A percentile compares a stretch with the other conserved stretches of the same genome.
Evolutionary conservation across 306 rosid species (phyloP).

Genomic region (Argentina anserina): DNA sequence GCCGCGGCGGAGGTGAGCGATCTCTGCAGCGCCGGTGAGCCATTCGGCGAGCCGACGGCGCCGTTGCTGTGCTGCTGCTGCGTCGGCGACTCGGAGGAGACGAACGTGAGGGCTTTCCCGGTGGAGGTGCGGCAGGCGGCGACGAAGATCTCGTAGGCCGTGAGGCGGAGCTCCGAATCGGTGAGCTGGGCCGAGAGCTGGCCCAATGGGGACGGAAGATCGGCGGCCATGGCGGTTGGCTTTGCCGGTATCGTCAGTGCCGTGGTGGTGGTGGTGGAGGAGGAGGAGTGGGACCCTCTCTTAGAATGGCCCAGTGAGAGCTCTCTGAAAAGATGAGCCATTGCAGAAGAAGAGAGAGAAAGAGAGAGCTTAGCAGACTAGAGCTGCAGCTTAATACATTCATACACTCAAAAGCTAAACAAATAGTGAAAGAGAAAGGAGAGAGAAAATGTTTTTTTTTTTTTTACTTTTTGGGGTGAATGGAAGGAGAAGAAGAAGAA

Average conservation of each 20-base stretch:
- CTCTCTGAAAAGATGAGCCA: slow-evolving; percentile 93
- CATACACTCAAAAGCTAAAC: neutral
- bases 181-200: slow-evolving; percentile 60
- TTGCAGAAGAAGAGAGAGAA: slow-evolving; percentile 26
- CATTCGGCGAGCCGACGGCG: slow-evolving; percentile 40
- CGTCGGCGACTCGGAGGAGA: slow-evolving; percentile 45
- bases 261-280: slow-evolving; percentile 16
- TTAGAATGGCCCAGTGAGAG: slow-evolving; percentile 83
- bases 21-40: slow-evolving; percentile 64
- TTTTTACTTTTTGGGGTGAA: neutral
- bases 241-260: slow-evolving; percentile 31
- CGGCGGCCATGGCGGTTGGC: slow-evolving; percentile 29
- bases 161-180: slow-evolving; percentile 72
- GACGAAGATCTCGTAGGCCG: slow-evolving; percentile 95
- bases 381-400: neutral
- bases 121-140: slow-evolving; percentile 89
- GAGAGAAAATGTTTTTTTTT: neutral
- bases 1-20: slow-evolving; percentile 95
- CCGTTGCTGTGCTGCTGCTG: slow-evolving; percentile 29
- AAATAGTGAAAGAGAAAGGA: neutral
- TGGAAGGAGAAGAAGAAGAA: neutral
- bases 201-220: slow-evolving; percentile 88
- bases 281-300: slow-evolving; percentile 46
- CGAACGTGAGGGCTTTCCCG: slow-evolving; percentile 61
- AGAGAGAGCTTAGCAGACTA: neutral